These are phyloP conservation scores for Venturia pyrina DNA, from an alignment of 2,329 filamentous ascomycete species.

Conservation along the genomic window DNA sequence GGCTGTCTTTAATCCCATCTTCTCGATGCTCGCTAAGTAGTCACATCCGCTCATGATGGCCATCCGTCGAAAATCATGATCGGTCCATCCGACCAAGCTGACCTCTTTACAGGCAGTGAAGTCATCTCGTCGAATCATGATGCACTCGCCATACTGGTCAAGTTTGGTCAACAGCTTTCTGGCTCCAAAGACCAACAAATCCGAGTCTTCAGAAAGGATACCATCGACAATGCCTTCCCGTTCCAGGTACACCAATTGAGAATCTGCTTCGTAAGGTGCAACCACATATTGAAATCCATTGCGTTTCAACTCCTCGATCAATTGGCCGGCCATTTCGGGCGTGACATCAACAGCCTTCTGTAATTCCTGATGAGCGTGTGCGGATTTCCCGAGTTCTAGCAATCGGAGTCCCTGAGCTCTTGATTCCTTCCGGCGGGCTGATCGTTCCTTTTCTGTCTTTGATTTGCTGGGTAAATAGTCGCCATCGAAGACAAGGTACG, in stretches of 20 bases:
- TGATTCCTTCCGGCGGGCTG: slow-evolving; percentile 66
- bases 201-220: slow-evolving; percentile 92
- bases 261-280: slow-evolving; percentile 93
- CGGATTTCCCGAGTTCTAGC: slow-evolving; percentile 67
- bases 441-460: slow-evolving; percentile 68
- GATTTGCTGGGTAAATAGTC: slow-evolving; percentile 92
- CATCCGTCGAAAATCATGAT: slow-evolving; percentile 86
- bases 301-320: slow-evolving; percentile 87
- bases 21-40: slow-evolving; percentile 77
- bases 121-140: slow-evolving; percentile 82
- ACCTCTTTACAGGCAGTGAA: slow-evolving; percentile 84
- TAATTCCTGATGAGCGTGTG: slow-evolving; percentile 74
- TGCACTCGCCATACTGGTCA: slow-evolving; percentile 83
- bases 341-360: slow-evolving; percentile 96
- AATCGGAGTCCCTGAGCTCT: slow-evolving; percentile 68
- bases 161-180: slow-evolving; percentile 86
- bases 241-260: slow-evolving; percentile 93
- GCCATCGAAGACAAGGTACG: slow-evolving; percentile 92
- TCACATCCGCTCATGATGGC: slow-evolving; percentile 94
- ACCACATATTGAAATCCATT: slow-evolving; percentile 77
- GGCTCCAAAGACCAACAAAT: slow-evolving; percentile 89
- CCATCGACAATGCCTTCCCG: slow-evolving; percentile 72
- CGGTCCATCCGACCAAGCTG: slow-evolving; percentile 83
- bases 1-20: slow-evolving; percentile 86
- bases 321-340: slow-evolving; percentile 81